These are phyloP conservation scores for Sorghum bicolor DNA, from an alignment of 176 grass and related monocot genomes.

Conservation along the genomic window Sorghum_bicolor_NCBIv3 NC_012872.2:51795001-51795500, in stretches of 20 bases:
- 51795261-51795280: neutral
- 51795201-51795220: neutral
- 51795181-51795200: neutral
- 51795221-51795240: neutral
- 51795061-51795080: neutral
- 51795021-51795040: neutral
- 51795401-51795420: constrained; percentile 13
- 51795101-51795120: neutral
- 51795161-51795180: neutral
- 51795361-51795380: constrained; percentile 20
- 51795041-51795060: neutral
- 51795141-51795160: neutral
- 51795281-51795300: neutral
- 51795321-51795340: neutral
- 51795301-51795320: neutral
- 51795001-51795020: neutral
- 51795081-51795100: neutral
- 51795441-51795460: neutral
- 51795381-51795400: neutral
- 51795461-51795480: constrained; percentile 21
- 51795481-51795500: neutral
- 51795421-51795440: neutral
- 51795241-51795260: neutral
- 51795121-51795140: neutral
- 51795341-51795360: neutral